These are phyloP conservation scores for Pseudogymnoascus sp. DNA, from an alignment of 2,329 filamentous ascomycete genomes.

Conservation along the genomic window DNA sequence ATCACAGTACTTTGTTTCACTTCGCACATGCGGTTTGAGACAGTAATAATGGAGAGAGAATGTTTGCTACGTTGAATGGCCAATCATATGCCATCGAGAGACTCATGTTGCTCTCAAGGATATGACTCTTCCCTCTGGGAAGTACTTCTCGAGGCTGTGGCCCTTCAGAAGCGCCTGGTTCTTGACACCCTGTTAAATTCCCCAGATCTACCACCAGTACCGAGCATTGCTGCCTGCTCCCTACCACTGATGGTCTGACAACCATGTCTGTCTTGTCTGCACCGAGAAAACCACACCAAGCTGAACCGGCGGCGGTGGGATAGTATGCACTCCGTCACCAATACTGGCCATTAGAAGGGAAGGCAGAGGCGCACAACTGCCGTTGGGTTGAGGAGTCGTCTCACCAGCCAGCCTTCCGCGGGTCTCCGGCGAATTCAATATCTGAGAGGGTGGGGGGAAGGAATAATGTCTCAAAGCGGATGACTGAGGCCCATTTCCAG, in stretches of 20 bases:
- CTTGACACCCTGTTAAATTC: conserved; percentile 1
- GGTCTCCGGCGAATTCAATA: neutral
- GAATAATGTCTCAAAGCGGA: conserved; percentile 6
- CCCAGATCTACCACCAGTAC: neutral
- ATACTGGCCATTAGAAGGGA: neutral
- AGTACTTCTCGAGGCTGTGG: neutral
- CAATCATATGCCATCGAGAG: neutral
- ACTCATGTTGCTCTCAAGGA: neutral
- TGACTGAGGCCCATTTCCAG: conserved; percentile 1
- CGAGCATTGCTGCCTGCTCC: neutral
- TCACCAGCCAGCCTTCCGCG: conserved; percentile 1
- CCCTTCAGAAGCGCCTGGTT: neutral
- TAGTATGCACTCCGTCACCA: neutral
- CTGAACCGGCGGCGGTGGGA: neutral
- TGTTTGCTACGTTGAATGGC: conserved; percentile 3
- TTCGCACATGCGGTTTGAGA: conserved; percentile 2
- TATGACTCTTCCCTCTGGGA: neutral
- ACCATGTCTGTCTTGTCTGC: too few relatives aligned
- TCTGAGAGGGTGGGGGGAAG: conserved; percentile 2
- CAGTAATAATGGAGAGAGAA: conserved; percentile 1
- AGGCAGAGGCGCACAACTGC: neutral
- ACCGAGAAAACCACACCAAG: neutral
- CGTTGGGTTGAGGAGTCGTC: neutral
- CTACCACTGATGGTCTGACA: neutral
- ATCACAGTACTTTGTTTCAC: neutral